Evolutionary conservation across 345 rosid species (phyloP).

Genomic region (Pugionium dolabratum): DNA sequence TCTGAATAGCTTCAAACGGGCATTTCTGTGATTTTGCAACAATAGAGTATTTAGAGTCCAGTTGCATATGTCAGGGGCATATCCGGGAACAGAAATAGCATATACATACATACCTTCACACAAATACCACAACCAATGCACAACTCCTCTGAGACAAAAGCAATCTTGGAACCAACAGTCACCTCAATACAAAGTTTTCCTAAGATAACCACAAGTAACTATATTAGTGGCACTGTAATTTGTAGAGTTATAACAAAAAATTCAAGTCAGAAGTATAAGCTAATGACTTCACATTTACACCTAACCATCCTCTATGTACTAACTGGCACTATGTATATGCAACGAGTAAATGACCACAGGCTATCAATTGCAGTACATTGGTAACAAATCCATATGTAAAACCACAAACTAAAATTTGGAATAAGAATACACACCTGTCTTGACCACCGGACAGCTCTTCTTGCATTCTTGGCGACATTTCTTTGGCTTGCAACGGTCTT

Average conservation of each 20-base stretch:
- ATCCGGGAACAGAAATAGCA: background rate
- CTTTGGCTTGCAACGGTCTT: conserved; percentile 94
- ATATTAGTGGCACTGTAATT: conserved; percentile 1
- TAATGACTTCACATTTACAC: conserved; percentile 10
- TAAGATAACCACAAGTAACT: conserved; percentile 25
- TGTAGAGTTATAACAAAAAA: background rate
- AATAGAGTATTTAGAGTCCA: background rate
- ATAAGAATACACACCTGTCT: conserved; percentile 60
- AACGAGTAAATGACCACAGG: background rate
- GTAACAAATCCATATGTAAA: background rate
- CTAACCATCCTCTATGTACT: conserved; percentile 1
- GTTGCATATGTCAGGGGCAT: conserved; percentile 4
- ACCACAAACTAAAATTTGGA: background rate
- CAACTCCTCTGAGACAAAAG: conserved; percentile 95
- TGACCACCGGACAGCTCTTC: conserved; percentile 99
- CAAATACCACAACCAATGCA: conserved; percentile 99
- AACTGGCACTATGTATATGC: background rate
- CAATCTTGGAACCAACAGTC: conserved; percentile 71
- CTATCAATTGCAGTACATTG: conserved; percentile 7
- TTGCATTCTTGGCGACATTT: conserved; percentile 98
- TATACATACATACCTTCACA: conserved; percentile 71
- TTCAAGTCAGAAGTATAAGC: background rate
- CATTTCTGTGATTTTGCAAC: conserved; percentile 64
- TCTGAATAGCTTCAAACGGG: conserved; percentile 91
- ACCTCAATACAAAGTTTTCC: conserved; percentile 98